Conservation (phyloP, 1,284 basidiomycete genomes). For the Trichosporon sp. region DNA sequence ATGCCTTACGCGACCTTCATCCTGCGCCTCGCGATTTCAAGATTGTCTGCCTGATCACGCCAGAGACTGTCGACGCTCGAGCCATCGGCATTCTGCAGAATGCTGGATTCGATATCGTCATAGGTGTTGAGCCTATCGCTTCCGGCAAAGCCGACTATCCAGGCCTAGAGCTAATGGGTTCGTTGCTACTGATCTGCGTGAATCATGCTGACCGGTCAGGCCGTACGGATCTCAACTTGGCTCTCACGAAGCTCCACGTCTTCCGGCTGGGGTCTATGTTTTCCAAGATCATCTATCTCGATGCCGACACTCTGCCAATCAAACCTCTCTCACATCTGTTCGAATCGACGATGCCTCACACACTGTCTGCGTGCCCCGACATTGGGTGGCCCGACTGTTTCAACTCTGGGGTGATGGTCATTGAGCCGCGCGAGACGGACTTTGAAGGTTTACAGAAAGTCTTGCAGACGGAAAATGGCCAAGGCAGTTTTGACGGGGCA, state of each 20-base stretch:
- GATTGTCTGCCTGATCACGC: slow-evolving; percentile 88
- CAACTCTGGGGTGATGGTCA: slow-evolving; percentile 90
- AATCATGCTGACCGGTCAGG: slow-evolving; percentile 53
- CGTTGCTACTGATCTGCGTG: slow-evolving; percentile 39
- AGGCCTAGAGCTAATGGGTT: slow-evolving; percentile 75
- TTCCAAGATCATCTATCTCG: slow-evolving; percentile 85
- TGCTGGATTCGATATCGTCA: slow-evolving; percentile 69
- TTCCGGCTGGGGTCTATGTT: slow-evolving; percentile 79
- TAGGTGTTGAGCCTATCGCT: slow-evolving; percentile 83
- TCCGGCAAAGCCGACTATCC: slow-evolving; percentile 53
- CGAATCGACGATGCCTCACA: slow-evolving; percentile 49
- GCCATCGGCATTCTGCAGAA: slow-evolving; percentile 73
- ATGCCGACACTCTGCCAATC: slow-evolving; percentile 90
- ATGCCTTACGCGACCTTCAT: slow-evolving; percentile 75
- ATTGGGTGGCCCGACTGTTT: slow-evolving; percentile 99
- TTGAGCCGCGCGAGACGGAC: slow-evolving; percentile 72
- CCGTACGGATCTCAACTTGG: slow-evolving; percentile 82
- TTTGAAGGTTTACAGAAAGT: slow-evolving; percentile 64
- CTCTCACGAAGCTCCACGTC: slow-evolving; percentile 90
- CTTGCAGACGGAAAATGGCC: slow-evolving; percentile 32
- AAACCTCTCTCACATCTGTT: slow-evolving; percentile 85
- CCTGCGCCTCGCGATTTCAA: slow-evolving; percentile 63
- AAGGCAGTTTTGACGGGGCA: slow-evolving; percentile 92
- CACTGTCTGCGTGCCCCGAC: slow-evolving; percentile 78
- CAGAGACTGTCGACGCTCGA: slow-evolving; percentile 81